Base-by-base conservation (phyloP, 2,329 filamentous ascomycete genomes). In the Uncinocarpus reesii region DNA sequence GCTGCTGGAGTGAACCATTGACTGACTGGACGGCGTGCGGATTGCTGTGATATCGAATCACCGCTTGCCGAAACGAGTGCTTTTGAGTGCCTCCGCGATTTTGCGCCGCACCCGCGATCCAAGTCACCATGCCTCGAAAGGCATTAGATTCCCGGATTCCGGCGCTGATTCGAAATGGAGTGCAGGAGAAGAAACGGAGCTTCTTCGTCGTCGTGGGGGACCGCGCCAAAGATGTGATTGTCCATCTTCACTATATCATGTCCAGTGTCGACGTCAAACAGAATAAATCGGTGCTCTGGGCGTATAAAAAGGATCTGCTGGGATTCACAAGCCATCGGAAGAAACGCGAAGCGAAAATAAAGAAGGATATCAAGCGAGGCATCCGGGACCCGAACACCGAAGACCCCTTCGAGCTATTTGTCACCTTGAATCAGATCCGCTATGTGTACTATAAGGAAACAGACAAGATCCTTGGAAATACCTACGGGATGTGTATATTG, bases 371-470 rank as follows among this genome's bases (percentile, higher is more conserved):
- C 67, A 95, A 94, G 72, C 80, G 88, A 59, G 92, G 92, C 37
- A 87, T 89, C 56, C 80, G 93, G 62, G 92, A 98, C 67, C 80
- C 85, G 53, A 95, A 98, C 66, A 78, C 81, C 47, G 87, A 94
- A 64, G 92, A 98, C 64, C 85, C 92, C 0, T 98, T 98, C 72
- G 92, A 98, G 70, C 79, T 96, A 47, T 98, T 96, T 70, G 84
- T 96, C 59, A 92, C 88, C 50, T 81, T 95, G 49, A 86, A 96
- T 71, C 88, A 95, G 67, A 95, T 98, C 65, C 85, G 92, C 67
- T 98, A 98, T 77, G 87, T 92, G 50, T 98, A 95, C 76, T 98
- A 98, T 75, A 98, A 98, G 71, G 92, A 98, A 72, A 96, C 92
- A 23, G 92, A 98, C 62, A 96, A 95, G 75, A 95, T 98, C 62